These are phyloP conservation scores for Entonaema liquescens DNA, from an alignment of 495 filamentous ascomycete genomes.

Conservation along the genomic window DNA sequence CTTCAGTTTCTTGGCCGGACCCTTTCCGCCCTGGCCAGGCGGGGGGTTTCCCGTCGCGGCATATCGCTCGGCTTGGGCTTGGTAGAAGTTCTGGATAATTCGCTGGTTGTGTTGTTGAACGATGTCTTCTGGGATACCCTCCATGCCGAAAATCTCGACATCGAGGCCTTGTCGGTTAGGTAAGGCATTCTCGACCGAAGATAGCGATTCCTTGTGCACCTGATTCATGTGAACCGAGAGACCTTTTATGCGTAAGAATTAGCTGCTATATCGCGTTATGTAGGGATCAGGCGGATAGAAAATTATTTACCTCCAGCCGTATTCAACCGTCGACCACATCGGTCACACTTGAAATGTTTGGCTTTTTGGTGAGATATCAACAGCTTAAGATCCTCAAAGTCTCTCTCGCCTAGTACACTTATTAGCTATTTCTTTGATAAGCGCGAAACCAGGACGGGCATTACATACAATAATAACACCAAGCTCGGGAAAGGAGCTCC, in stretches of 20 bases:
- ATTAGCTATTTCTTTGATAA: constrained; percentile 38
- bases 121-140: constrained; percentile 91
- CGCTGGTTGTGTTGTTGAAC: constrained; percentile 82
- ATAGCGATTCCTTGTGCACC: constrained; percentile 92
- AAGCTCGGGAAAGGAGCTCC: constrained; percentile 85
- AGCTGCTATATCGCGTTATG: constrained; percentile 26
- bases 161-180: constrained; percentile 83
- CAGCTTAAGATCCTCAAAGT: constrained; percentile 96
- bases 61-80: constrained; percentile 82
- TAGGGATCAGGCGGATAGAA: neutral
- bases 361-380: constrained; percentile 97
- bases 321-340: constrained; percentile 86
- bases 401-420: constrained; percentile 71
- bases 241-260: constrained; percentile 61
- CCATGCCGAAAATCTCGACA: constrained; percentile 97
- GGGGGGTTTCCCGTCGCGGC: constrained; percentile 85
- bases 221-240: constrained; percentile 97
- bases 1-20: constrained; percentile 79
- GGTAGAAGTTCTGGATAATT: constrained; percentile 82
- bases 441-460: neutral
- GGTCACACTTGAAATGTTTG: constrained; percentile 97
- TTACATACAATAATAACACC: constrained; percentile 92
- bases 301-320: constrained; percentile 84
- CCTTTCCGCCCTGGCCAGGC: constrained; percentile 62
- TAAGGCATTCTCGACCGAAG: constrained; percentile 88